Conservation (phyloP, 2,329 filamentous ascomycete species). For the Tolypocladium sp. region DNA sequence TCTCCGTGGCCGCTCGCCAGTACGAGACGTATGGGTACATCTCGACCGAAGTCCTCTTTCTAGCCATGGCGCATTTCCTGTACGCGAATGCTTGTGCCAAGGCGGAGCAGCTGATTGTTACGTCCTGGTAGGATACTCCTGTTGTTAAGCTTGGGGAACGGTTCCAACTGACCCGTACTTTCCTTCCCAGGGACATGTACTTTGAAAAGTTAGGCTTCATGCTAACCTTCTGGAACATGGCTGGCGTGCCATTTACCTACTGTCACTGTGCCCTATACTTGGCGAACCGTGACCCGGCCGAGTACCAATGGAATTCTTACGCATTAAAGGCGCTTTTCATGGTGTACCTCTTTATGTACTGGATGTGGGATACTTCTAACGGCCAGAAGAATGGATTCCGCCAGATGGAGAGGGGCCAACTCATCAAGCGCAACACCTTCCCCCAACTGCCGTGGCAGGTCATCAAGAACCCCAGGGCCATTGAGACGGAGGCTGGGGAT, state of each 20-base stretch:
- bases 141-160: no score
- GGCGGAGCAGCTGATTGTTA: slow-evolving; percentile 80
- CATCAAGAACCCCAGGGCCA: slow-evolving; percentile 68
- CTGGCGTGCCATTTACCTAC: slow-evolving; percentile 80
- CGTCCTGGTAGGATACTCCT: slow-evolving; percentile 50
- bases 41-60: slow-evolving; percentile 68
- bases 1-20: slow-evolving; percentile 68
- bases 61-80: slow-evolving; percentile 79
- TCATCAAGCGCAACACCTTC: slow-evolving; percentile 66
- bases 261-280: slow-evolving; percentile 88
- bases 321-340: slow-evolving; percentile 55
- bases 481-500: slow-evolving; percentile 56
- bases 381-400: slow-evolving; percentile 90
- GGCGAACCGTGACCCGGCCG: slow-evolving; percentile 67
- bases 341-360: slow-evolving; percentile 71
- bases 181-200: slow-evolving; percentile 63
- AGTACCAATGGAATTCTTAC: slow-evolving; percentile 66
- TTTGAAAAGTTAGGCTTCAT: slow-evolving; percentile 95
- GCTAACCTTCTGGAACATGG: slow-evolving; percentile 94
- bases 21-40: slow-evolving; percentile 78
- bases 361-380: slow-evolving; percentile 85
- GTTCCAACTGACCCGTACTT: background rate
- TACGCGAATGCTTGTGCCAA: slow-evolving; percentile 89
- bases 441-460: slow-evolving; percentile 84
- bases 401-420: slow-evolving; percentile 62